Evolutionary conservation across 2,329 filamentous ascomycete species (phyloP).

Genomic region (Bimuria novae-zelandiae): DNA sequence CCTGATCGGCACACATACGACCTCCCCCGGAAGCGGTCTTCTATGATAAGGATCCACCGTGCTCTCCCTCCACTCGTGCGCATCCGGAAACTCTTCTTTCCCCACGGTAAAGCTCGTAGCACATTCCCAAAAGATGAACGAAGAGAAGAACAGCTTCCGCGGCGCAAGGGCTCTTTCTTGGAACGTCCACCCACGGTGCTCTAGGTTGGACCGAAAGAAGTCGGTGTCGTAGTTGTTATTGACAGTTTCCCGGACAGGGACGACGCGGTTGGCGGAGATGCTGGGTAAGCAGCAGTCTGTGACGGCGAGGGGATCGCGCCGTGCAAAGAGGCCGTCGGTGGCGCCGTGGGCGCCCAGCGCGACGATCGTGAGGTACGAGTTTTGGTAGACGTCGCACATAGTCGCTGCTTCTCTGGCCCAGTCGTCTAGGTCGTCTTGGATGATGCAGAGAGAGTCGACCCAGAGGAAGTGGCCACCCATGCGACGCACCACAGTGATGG

Average conservation of each 20-base stretch:
- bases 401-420: not conserved
- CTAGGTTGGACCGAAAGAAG: not conserved
- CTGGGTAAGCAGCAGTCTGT: not conserved
- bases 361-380: not conserved
- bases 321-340: not conserved
- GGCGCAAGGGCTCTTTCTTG: conserved; percentile 1
- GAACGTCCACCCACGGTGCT: not conserved
- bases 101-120: not conserved
- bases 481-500: not conserved
- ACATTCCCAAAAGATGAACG: not conserved
- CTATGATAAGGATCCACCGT: no score
- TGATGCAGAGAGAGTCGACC: not conserved
- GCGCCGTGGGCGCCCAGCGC: not conserved
- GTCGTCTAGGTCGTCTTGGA: not conserved
- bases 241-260: not conserved
- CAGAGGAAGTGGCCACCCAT: not conserved
- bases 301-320: not conserved
- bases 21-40: no score
- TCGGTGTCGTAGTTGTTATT: no score
- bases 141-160: not conserved
- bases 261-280: not conserved
- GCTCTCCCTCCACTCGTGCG: no score
- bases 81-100: not conserved
- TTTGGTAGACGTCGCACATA: not conserved
- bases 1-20: no score